Evolutionary conservation across 2,329 filamentous ascomycete genomes (phyloP).

Genomic region (Penicillium crustosum): DNA sequence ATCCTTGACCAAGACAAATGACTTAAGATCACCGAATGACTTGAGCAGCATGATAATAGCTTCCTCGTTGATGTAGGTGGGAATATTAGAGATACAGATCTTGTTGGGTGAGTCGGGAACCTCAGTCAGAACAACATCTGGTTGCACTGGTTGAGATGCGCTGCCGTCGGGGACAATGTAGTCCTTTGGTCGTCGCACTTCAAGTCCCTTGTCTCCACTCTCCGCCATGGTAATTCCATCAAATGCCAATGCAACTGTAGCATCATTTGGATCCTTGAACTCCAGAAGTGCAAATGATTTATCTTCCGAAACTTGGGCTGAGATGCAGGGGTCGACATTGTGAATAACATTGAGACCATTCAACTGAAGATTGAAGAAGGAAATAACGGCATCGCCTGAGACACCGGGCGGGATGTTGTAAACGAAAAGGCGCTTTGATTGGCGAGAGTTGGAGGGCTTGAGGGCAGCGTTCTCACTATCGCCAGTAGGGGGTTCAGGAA

Average conservation of each 20-base stretch:
- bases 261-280: slow-evolving; percentile 82
- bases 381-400: slow-evolving; percentile 73
- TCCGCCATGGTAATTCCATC: slow-evolving; percentile 88
- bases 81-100: slow-evolving; percentile 87
- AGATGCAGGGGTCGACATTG: slow-evolving; percentile 77
- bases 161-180: slow-evolving; percentile 86
- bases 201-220: slow-evolving; percentile 62
- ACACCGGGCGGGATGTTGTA: slow-evolving; percentile 73
- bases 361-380: slow-evolving; percentile 94
- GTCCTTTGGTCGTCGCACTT: slow-evolving; percentile 87
- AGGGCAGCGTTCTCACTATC: slow-evolving; percentile 71
- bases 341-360: slow-evolving; percentile 94
- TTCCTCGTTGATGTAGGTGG: slow-evolving; percentile 81
- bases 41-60: slow-evolving; percentile 87
- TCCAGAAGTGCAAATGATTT: slow-evolving; percentile 81
- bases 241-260: slow-evolving; percentile 85
- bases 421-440: slow-evolving; percentile 87
- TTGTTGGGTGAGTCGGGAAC: slow-evolving; percentile 95
- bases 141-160: slow-evolving; percentile 71
- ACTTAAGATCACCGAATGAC: slow-evolving; percentile 89
- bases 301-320: slow-evolving; percentile 78
- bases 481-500: slow-evolving; percentile 89
- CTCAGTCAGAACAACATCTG: slow-evolving; percentile 72
- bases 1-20: slow-evolving; percentile 88
- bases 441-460: slow-evolving; percentile 88